Evolutionary conservation across 805 yeast genomes (phyloP), one percentile per base, ranked within the genome.

Genomic region (Gaillardinia entomophila): DNA sequence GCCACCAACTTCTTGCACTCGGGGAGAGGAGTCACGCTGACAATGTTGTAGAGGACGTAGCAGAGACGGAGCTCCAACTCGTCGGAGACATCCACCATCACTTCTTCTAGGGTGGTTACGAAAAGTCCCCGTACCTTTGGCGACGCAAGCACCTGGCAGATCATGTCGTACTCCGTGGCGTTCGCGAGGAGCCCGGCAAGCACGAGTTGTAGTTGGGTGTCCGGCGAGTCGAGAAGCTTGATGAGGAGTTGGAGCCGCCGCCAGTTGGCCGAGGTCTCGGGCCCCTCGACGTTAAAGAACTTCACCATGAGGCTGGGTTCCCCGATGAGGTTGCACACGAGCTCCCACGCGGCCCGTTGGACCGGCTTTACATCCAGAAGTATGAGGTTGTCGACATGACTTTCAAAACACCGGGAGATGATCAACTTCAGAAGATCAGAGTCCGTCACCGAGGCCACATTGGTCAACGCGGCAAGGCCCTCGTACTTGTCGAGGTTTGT

Each of bases 381-480:
- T 6, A 62, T 37, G 8, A 65, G 52, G 20, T 68, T 66, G 36
- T 73, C 66, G 13, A 74, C 51, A 30, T 46, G 50, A 37, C 70
- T 75, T 11, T 80, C 62, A 17, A 62, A 62, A 1, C 63, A 44
- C 71, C 79, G 75, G 30, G 66, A 58, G 5, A 60, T 51, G 3
- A 60, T 52, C 28, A 57, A 51, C 4, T 67, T 57, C 10, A 53
- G 60, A 17, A 68, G 56, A 11, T 53, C 54, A 4, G 64, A 60
- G 8, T 61, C 62, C 2, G 66, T 37, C 13, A 33, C 20, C 0
- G 85, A 67, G 0, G 86, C 73, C 6, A 81, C 42, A 51, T 83
- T 84, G 1, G 90, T 83, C 18, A 83, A 62, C 0, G 89, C 85
- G 15, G 79, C 48, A 25, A 84, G 55, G 0, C 79, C 60, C 44